Percentiles rank a stretch among this genome's conserved stretches.
Conservation (phyloP, 2,329 filamentous ascomycete genomes). For the Ceratocystis colombiana region DNA sequence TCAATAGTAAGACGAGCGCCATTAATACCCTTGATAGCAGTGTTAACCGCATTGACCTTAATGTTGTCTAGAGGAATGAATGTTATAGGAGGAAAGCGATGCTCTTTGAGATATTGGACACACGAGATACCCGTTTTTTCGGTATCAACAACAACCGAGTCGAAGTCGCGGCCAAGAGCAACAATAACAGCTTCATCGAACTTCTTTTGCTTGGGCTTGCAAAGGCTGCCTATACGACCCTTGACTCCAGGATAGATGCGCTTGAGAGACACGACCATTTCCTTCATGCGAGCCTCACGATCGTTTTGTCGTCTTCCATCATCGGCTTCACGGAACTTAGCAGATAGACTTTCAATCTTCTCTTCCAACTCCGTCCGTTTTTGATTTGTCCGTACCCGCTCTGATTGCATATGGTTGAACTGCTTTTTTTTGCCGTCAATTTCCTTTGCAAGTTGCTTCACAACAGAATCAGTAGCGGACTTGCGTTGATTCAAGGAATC, state of each 20-base stretch:
- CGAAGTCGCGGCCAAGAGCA: constrained; percentile 84
- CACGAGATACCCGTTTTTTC: constrained; percentile 91
- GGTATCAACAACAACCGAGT: constrained; percentile 88
- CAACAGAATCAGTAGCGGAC: constrained; percentile 48
- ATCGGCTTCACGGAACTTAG: constrained; percentile 74
- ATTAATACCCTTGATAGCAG: constrained; percentile 78
- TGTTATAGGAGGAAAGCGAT: constrained; percentile 75
- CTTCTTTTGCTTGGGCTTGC: constrained; percentile 94
- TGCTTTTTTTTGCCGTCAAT: constrained; percentile 84
- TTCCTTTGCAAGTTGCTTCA: constrained; percentile 62
- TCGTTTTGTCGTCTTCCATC: constrained; percentile 77
- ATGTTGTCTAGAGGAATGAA: constrained; percentile 97
- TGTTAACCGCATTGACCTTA: constrained; percentile 83
- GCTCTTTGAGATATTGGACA: constrained; percentile 86
- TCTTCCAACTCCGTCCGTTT: constrained; percentile 83
- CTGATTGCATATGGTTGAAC: constrained; percentile 73
- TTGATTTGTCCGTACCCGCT: constrained; percentile 69
- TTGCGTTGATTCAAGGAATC: constrained; percentile 59
- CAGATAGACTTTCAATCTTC: constrained; percentile 71
- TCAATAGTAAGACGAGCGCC: constrained; percentile 86
- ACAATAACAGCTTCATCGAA: constrained; percentile 88
- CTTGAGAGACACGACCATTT: constrained; percentile 76
- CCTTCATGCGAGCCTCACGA: constrained; percentile 66
- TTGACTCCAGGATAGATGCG: constrained; percentile 86
- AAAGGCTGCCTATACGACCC: constrained; percentile 80